Evolutionary conservation across 2,329 filamentous ascomycete genomes (phyloP), one percentile per base, ranked within the genome.

Genomic region (Neobulgaria alba): DNA sequence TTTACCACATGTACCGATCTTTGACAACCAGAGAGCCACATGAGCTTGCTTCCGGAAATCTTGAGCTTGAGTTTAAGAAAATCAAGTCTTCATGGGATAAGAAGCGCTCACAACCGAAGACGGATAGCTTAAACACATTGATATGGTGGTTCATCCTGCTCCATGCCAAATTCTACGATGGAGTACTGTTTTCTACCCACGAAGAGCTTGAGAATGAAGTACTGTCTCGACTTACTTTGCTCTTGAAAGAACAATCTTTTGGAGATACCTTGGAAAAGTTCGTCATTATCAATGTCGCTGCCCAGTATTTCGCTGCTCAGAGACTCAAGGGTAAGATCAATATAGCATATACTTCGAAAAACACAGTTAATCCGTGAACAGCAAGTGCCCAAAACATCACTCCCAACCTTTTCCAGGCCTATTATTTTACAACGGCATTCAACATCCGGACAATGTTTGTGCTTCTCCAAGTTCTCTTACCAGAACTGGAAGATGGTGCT

Each of bases 1-100:
- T 93, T 20, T 96, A 95, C 62, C 80, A 95, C 61, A 77, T 96
- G 30, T 92, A 95, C 58, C 81, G 89, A 48, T 82, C 89, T 12
- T 72, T 92, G 51, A 79, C 80, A 7, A 80, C 86, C 21, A 71
- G 79, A 38, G 70, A 80, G 30, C 86, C 88, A 3, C 81, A 92
- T 56, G 81, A 82, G 0, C 74, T 81, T 33, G 88, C 87, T 3
- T 70, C 73, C 42, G 66, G 69, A 14, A 96, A 96, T 56, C 69
- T 98, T 36, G 81, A 85, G 54, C 70, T 80, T 39, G 85, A 92
- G 58, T 89, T 95, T 58, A 75, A 73, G 54, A 82, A 81, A 54
- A 71, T 81, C 29, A 67, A 71, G 46, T 61, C 63, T 32, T 67
- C 70, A 23, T 77, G 73, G 73, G 64, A 71, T 9, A 75, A 73